Percentiles rank a stretch among this genome's conserved stretches.
These are phyloP conservation scores for Nakazawaea populi DNA, from an alignment of 805 yeast species.

Conservation along the genomic window DNA sequence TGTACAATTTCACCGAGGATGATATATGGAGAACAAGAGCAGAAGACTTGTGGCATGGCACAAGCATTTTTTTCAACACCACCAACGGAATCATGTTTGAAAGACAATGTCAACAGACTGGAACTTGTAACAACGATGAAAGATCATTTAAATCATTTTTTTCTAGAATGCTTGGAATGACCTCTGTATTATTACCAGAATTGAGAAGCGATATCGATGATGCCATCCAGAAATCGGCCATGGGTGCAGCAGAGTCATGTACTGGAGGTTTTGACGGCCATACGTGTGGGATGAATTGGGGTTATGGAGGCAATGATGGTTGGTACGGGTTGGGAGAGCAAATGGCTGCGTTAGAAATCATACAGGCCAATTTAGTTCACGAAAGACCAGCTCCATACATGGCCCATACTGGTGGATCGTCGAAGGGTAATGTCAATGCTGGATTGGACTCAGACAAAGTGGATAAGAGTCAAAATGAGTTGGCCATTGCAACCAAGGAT, in stretches of 20 bases:
- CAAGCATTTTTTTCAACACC: slow-evolving; percentile 49
- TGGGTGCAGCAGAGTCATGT: slow-evolving; percentile 37
- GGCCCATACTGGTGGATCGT: slow-evolving; percentile 3
- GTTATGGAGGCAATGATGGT: slow-evolving; percentile 28
- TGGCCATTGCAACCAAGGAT: slow-evolving; percentile 55
- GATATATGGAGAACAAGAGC: slow-evolving; percentile 63
- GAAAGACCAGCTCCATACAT: slow-evolving; percentile 29
- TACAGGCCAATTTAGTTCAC: slow-evolving; percentile 21
- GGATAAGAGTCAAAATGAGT: slow-evolving; percentile 29
- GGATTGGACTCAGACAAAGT: slow-evolving; percentile 54
- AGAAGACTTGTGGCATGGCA: slow-evolving; percentile 45
- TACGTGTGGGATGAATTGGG: slow-evolving; percentile 41
- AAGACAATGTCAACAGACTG: slow-evolving; percentile 69
- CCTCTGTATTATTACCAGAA: slow-evolving; percentile 66
- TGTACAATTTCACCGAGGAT: slow-evolving; percentile 68
- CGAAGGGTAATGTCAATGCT: slow-evolving; percentile 12
- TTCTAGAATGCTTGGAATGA: slow-evolving; percentile 65
- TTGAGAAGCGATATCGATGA: slow-evolving; percentile 28
- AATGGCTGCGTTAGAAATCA: slow-evolving; percentile 35
- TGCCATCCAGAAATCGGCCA: slow-evolving; percentile 21
- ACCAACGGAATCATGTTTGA: slow-evolving; percentile 57
- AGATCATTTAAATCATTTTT: slow-evolving; percentile 87
- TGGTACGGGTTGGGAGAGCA: slow-evolving; percentile 39
- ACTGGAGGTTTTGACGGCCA: slow-evolving; percentile 37
- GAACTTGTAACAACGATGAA: slow-evolving; percentile 78